A percentile compares a stretch with the other conserved stretches of the same genome.
phyloP scores from a whole-genome alignment of 352 stramenopile genomes.

The Phytophthora cactorum region DNA sequence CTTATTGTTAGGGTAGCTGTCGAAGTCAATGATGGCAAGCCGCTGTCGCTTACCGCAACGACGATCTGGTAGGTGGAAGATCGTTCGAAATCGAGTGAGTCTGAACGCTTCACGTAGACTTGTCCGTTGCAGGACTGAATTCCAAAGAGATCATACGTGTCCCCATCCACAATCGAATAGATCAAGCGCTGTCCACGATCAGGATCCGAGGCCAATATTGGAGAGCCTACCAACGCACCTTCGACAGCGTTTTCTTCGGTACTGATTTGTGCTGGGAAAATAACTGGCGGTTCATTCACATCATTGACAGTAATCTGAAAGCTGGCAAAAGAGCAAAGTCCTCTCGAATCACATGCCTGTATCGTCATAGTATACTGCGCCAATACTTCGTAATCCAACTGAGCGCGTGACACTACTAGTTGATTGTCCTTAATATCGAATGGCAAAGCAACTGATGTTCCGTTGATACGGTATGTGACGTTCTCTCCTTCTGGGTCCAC shows the following conservation, averaged over 20 bases:
- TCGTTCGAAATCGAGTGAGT: conserved; percentile 53
- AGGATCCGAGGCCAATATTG: conserved; percentile 25
- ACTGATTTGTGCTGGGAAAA: conserved; percentile 18
- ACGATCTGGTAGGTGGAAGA: conserved; percentile 18
- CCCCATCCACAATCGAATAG: conserved; percentile 33
- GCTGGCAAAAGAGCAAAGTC: conserved; percentile 11
- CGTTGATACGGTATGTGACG: conserved; percentile 14
- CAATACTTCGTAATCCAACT: conserved; percentile 28
- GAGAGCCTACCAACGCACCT: conserved; percentile 19
- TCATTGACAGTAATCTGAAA: conserved; percentile 25
- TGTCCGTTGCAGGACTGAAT: conserved; percentile 60
- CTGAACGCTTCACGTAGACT: conserved; percentile 45
- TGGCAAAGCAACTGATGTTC: conserved; percentile 2
- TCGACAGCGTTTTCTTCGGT: conserved; percentile 28
- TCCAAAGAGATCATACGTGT: conserved; percentile 43
- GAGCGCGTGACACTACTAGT: conserved; percentile 17
- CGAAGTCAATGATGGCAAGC: conserved; percentile 34
- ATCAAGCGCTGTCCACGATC: conserved; percentile 28
- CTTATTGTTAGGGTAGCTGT: conserved; percentile 33
- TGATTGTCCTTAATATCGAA: conserved; percentile 29
- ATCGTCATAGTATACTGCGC: conserved; percentile 16
- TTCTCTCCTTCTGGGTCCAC: conserved; percentile 29
- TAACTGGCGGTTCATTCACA: conserved; percentile 32
- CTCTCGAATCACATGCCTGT: conserved; percentile 22
- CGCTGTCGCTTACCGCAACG: conserved; percentile 52